Evolutionary conservation across 2,329 filamentous ascomycete genomes (phyloP), one percentile per base, ranked within the genome.

Genomic region (Xylaria sp.): DNA sequence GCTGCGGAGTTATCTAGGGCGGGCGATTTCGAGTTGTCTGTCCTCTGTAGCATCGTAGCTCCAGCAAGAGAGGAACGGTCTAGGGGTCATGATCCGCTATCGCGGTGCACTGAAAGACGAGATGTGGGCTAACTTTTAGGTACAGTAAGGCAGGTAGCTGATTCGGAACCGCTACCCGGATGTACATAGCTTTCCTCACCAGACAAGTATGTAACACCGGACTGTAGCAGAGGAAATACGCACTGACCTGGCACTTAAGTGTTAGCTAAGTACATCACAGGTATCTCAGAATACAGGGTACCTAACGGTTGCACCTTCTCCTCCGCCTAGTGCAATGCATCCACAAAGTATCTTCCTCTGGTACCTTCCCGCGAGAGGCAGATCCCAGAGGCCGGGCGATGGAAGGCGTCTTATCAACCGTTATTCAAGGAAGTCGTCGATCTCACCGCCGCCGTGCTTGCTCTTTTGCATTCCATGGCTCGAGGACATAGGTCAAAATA

Each of bases 21-120:
- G 57, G 61, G 59, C 52, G 48, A 55, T 55, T 60, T 56, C 34
- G 52, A 59, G 55, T 49, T 55, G 59, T 55, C 53, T 62, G 56
- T 44, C 57, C 59, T 59, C 55, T 59, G 54, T 54, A 57, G 52
- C 54, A 57, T 53, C 52, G 56, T 55, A n/a, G 42, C 42, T 46
- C 42, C 42, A 46, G 42, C 42, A 46, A 52, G 54, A 59, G 59
- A 63, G 61, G 53, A 54, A 51, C 46, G 48, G 49, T 35, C 52
- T 57, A 58, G 61, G 48, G 52, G 52, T 11, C 6, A 10, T 46
- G 34, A 57, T 56, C 54, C 59, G 35, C 59, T 63, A 34, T 42
- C 44, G 52, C 42, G 62, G 57, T 39, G 52, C 53, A 59, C 52
- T 51, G 58, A 53, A 59, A 51, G 57, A 57, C 39, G 52, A 44